A percentile compares a stretch with the other conserved stretches of the same genome.
Evolutionary conservation across 2,329 filamentous ascomycete genomes (phyloP).

Genomic region (Teratosphaeria viscida): DNA sequence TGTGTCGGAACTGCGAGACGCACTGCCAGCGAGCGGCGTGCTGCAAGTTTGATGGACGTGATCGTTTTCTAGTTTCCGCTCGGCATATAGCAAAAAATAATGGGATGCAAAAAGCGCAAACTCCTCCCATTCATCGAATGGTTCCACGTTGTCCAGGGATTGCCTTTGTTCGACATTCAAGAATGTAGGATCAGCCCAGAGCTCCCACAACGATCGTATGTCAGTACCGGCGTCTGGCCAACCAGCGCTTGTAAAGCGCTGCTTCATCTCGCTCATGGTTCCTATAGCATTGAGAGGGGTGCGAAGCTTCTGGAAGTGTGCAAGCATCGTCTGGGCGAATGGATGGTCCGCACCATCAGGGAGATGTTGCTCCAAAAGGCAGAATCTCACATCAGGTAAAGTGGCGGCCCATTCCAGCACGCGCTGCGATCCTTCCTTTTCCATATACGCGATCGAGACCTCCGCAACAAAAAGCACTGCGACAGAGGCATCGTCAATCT

Average conservation of each 20-base stretch:
- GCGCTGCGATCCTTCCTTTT: constrained; percentile 58
- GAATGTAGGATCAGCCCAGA: constrained; percentile 65
- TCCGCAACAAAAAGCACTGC: constrained; percentile 66
- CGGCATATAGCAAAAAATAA: constrained; percentile 68
- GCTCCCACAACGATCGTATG: constrained; percentile 65
- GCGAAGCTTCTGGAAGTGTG: constrained; percentile 69
- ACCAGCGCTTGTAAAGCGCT: constrained; percentile 58
- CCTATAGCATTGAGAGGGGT: constrained; percentile 67
- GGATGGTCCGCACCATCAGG: constrained; percentile 69
- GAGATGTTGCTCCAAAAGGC: constrained; percentile 75
- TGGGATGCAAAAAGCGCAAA: constrained; percentile 76
- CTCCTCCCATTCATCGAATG: constrained; percentile 95
- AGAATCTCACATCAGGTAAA: constrained; percentile 66
- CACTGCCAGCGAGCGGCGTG: constrained; percentile 10
- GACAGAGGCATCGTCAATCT: constrained; percentile 50
- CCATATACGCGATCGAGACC: constrained; percentile 87
- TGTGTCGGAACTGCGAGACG: constrained; percentile 2
- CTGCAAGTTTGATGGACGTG: constrained; percentile 13
- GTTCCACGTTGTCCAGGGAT: constrained; percentile 59
- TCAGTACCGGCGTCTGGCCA: constrained; percentile 48
- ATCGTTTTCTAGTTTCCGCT: constrained; percentile 27
- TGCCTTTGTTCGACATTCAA: constrained; percentile 49
- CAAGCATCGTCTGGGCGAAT: constrained; percentile 77
- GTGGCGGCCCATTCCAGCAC: constrained; percentile 69
- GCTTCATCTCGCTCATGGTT: constrained; percentile 51